Evolutionary conservation across 176 grass and related monocot genomes (phyloP), one percentile per base, ranked within the genome.

Genomic region (Aegilops longissima): DNA sequence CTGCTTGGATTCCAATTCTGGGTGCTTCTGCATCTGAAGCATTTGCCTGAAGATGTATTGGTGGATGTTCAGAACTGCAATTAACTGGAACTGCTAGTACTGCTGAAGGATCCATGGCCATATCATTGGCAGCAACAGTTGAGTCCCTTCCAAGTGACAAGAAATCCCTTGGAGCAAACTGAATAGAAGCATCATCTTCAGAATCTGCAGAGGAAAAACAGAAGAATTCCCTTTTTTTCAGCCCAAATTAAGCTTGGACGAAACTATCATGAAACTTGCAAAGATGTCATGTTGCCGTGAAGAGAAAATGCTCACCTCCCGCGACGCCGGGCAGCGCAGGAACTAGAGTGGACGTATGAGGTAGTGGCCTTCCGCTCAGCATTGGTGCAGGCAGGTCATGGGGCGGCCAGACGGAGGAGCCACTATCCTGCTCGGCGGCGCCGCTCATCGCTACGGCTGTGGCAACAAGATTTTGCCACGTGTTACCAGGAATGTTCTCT

Each of bases 321-420:
- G 70, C 65, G 82, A 67, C 70, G 75, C 24, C 62, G 27, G 63
- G 62, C 62, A 82, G 29, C 9, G 70, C 77, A 88, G 90, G 78
- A 62, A 66, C 72, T 38, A 54, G 76, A 8, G 64, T 12, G 11
- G 13, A 52, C n/a, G 39, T 39, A 9, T 7, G 80, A 49, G 73
- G 31, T 4, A 13, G 72, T 30, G 88, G 36, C 76, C 70, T 88
- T 47, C 44, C 44, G 44, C 12, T 47, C 44, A 47, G 44, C 44
- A 88, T 88, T 34, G 82, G 86, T 6, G 69, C 23, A 77, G 76
- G 85, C 29, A 91, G 6, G 86, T 70, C 70, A 59, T 33, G 76
- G 61, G 81, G 40, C 51, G 89, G 31, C 70, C 31, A 61, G 82
- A 27, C 31, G 47, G 70, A 84, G 40, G 70, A 31, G n/a, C 9